These are phyloP conservation scores for Rhizopus sp. DNA, from an alignment of 371 early-diverging fungal species.

Conservation along the genomic window DNA sequence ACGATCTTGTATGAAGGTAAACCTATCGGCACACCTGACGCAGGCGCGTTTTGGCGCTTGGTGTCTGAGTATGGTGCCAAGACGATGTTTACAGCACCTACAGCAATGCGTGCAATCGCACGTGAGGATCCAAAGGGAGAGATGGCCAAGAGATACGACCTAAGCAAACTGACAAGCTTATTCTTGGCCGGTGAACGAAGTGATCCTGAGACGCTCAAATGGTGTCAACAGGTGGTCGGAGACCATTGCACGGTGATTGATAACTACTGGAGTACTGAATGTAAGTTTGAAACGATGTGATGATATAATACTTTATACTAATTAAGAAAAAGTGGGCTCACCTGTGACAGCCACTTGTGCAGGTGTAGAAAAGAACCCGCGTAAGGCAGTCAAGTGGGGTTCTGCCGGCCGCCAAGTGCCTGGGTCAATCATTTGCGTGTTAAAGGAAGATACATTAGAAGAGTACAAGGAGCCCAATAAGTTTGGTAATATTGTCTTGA, in stretches of 20 bases:
- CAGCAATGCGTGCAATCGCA: slow-evolving; percentile 85
- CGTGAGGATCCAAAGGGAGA: slow-evolving; percentile 75
- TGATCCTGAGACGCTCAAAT: slow-evolving; percentile 76
- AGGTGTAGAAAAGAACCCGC: slow-evolving; percentile 47
- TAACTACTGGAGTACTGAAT: slow-evolving; percentile 96
- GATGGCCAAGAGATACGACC: slow-evolving; percentile 59
- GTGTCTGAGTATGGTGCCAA: slow-evolving; percentile 78
- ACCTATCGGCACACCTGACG: slow-evolving; percentile 84
- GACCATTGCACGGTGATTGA: slow-evolving; percentile 63
- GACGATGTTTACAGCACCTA: slow-evolving; percentile 92
- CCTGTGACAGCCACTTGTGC: slow-evolving; percentile 77
- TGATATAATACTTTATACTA: background rate
- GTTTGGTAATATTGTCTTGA: slow-evolving; percentile 78
- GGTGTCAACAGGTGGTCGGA: slow-evolving; percentile 66
- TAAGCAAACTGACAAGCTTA: slow-evolving; percentile 63
- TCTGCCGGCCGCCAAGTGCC: slow-evolving; percentile 79
- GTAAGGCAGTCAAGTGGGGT: slow-evolving; percentile 46
- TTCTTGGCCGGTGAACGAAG: slow-evolving; percentile 93
- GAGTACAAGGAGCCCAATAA: slow-evolving; percentile 53
- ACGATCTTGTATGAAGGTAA: slow-evolving; percentile 91
- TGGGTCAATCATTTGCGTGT: slow-evolving; percentile 70
- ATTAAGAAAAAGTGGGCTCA: slow-evolving; percentile 31
- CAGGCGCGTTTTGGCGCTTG: slow-evolving; percentile 80
- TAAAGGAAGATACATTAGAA: slow-evolving; percentile 55
- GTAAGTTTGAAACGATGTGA: slow-evolving; percentile 50